These are phyloP conservation scores for Colletotrichum agaves DNA, from an alignment of 2,329 filamentous ascomycete genomes.

Conservation along the genomic window DNA sequence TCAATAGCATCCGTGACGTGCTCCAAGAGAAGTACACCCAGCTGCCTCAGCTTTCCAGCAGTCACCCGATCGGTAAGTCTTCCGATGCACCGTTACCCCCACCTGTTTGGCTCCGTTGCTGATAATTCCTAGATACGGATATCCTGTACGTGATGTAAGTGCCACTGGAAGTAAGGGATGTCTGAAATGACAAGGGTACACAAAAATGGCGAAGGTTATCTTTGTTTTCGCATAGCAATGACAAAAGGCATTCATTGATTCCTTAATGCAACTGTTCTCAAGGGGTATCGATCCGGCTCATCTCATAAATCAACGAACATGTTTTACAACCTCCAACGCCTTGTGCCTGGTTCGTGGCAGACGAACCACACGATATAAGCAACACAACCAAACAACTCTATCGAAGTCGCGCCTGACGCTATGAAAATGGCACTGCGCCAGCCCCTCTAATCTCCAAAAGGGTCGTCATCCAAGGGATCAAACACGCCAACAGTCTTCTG, in stretches of 20 bases:
- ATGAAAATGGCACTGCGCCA: too few species aligned
- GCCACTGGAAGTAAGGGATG: neutral
- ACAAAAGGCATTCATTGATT: neutral
- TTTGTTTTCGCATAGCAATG: slow-evolving; percentile 12
- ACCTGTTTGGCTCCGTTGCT: neutral
- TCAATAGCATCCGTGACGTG: slow-evolving; percentile 95
- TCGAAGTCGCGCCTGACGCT: neutral
- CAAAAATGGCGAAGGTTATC: slow-evolving; percentile 6
- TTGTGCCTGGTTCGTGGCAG: neutral
- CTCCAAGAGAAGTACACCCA: slow-evolving; percentile 88
- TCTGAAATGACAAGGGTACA: neutral
- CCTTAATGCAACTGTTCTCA: neutral
- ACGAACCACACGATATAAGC: neutral
- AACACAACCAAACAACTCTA: neutral
- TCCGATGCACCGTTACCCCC: neutral
- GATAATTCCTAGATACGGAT: slow-evolving; percentile 26
- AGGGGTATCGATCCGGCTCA: slow-evolving; percentile 17
- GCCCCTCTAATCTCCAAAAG: slow-evolving; percentile 24
- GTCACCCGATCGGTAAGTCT: slow-evolving; percentile 88
- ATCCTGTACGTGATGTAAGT: slow-evolving; percentile 33
- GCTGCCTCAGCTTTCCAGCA: slow-evolving; percentile 96
- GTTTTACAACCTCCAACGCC: neutral
- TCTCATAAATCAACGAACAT: neutral
- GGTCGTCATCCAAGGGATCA: slow-evolving; percentile 24
- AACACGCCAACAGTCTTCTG: slow-evolving; percentile 6